phyloP scores from a whole-genome alignment of 164 flowering plant species.

The Akebia trifoliata region DNA sequence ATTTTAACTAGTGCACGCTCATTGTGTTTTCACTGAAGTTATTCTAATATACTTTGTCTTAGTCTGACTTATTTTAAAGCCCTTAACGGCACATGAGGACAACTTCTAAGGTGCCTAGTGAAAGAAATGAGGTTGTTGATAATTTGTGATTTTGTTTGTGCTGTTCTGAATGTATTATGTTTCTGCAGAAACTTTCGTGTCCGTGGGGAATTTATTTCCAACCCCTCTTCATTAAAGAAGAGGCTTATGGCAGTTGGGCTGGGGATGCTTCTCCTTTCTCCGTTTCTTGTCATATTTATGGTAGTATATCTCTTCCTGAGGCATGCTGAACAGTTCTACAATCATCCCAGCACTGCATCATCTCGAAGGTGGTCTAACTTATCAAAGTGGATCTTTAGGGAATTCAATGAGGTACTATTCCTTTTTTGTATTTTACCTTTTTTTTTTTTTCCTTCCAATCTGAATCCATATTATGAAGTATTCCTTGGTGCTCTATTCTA shows the following conservation, averaged over 20 bases:
- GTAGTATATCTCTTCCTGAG: slow-evolving; percentile 84
- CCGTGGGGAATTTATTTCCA: slow-evolving; percentile 66
- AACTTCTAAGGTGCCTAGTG: too few relatives aligned
- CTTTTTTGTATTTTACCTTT: not conserved
- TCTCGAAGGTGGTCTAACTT: slow-evolving; percentile 96
- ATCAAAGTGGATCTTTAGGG: slow-evolving; percentile 94
- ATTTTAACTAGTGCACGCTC: too few relatives aligned
- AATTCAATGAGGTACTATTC: slow-evolving; percentile 87
- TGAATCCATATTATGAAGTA: too few relatives aligned
- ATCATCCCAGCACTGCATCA: slow-evolving; percentile 93
- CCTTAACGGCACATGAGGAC: too few relatives aligned
- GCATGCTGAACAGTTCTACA: slow-evolving; percentile 94
- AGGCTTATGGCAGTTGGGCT: slow-evolving; percentile 87
- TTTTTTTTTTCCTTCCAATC: not conserved
- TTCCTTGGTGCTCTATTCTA: too few relatives aligned
- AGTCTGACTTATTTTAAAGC: too few relatives aligned
- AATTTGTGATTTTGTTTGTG: too few relatives aligned
- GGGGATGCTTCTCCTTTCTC: slow-evolving; percentile 84
- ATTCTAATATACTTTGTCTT: too few relatives aligned
- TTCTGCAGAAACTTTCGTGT: slow-evolving; percentile 67
- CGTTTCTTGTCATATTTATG: slow-evolving; percentile 89
- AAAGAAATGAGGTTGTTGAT: too few relatives aligned
- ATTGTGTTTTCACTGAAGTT: too few relatives aligned
- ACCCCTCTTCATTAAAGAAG: slow-evolving; percentile 69
- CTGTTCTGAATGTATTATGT: slow-evolving; percentile 9